A percentile compares a stretch with the other conserved stretches of the same genome.
Conservation (phyloP, 208 protist species). For the Phytomonas sp. region DNA sequence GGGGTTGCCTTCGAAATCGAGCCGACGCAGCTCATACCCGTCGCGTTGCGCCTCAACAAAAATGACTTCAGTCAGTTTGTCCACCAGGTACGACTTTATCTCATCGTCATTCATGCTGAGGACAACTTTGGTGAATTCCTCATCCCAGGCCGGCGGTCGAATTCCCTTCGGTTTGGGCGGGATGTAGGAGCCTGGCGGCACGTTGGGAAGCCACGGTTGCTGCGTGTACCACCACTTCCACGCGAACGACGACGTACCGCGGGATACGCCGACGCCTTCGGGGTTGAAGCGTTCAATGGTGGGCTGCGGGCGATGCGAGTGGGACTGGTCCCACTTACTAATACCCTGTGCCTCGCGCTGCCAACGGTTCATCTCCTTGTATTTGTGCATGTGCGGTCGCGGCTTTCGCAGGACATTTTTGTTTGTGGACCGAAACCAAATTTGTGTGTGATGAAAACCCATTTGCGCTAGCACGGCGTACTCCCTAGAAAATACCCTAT, state of each 20-base stretch:
- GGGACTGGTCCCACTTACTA: slow-evolving; percentile 81
- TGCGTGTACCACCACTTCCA: slow-evolving; percentile 91
- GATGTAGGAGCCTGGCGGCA: slow-evolving; percentile 44
- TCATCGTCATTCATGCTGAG: slow-evolving; percentile 68
- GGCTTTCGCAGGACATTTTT: slow-evolving; percentile 73
- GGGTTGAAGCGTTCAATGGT: slow-evolving; percentile 84
- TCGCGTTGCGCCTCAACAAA: slow-evolving; percentile 82
- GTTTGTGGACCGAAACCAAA: slow-evolving; percentile 45
- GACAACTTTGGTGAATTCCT: slow-evolving; percentile 66
- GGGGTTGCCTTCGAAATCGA: slow-evolving; percentile 90
- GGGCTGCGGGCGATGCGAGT: slow-evolving; percentile 76
- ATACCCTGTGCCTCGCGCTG: slow-evolving; percentile 87
- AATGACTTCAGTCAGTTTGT: slow-evolving; percentile 83
- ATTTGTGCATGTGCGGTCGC: slow-evolving; percentile 82
- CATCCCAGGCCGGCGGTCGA: slow-evolving; percentile 69
- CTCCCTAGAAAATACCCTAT: background rate
- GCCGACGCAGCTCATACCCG: slow-evolving; percentile 84
- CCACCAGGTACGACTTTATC: slow-evolving; percentile 56
- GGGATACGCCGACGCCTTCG: slow-evolving; percentile 73
- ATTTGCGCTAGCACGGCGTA: background rate
- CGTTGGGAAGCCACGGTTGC: slow-evolving; percentile 85
- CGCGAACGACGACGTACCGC: slow-evolving; percentile 62
- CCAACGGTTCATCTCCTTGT: slow-evolving; percentile 85
- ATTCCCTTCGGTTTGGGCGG: slow-evolving; percentile 25
- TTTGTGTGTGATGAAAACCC: slow-evolving; percentile 6